These are phyloP conservation scores for Neoboletus magnificus DNA, from an alignment of 768 basidiomycete species.

Conservation along the genomic window DNA sequence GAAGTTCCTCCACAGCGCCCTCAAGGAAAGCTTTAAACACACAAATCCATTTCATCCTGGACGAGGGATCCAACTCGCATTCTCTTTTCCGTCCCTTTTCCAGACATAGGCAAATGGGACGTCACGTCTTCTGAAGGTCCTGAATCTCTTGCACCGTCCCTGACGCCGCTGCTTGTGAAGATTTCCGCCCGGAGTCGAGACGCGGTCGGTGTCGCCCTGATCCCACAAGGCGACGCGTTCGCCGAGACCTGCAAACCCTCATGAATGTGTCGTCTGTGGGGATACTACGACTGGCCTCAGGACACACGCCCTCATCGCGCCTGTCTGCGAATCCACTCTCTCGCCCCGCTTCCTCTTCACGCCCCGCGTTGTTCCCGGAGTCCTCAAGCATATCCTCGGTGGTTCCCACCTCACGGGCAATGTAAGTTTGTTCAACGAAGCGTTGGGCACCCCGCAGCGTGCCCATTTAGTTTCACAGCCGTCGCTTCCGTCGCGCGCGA, in stretches of 20 bases:
- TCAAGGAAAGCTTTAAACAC: conserved; percentile 17
- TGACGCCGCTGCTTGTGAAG: not conserved
- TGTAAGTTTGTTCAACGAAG: conserved; percentile 17
- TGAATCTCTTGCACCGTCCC: not conserved
- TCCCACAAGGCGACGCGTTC: too few relatives aligned
- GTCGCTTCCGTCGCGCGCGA: not conserved
- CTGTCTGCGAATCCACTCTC: not conserved
- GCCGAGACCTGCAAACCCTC: too few relatives aligned
- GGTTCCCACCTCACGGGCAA: conserved; percentile 12
- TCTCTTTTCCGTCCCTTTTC: conserved; percentile 2
- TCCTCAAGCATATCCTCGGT: conserved; percentile 3
- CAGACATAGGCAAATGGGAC: not conserved
- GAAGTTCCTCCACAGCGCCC: conserved; percentile 16
- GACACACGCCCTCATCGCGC: too few relatives aligned
- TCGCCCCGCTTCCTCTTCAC: conserved; percentile 15
- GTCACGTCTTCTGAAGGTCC: not conserved
- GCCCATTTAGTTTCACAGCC: not conserved
- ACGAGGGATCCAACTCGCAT: conserved; percentile 33
- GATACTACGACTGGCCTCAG: not conserved
- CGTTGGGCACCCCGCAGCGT: conserved; percentile 17
- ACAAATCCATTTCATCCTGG: conserved; percentile 9
- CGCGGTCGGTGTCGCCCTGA: too few relatives aligned
- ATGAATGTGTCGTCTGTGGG: not conserved
- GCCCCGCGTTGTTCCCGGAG: conserved; percentile 3
- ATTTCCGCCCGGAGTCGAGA: too few relatives aligned